A percentile compares a stretch with the other conserved stretches of the same genome.
Evolutionary conservation across 2,329 filamentous ascomycete genomes (phyloP).

Genomic region (Botrytis tulipae): DNA sequence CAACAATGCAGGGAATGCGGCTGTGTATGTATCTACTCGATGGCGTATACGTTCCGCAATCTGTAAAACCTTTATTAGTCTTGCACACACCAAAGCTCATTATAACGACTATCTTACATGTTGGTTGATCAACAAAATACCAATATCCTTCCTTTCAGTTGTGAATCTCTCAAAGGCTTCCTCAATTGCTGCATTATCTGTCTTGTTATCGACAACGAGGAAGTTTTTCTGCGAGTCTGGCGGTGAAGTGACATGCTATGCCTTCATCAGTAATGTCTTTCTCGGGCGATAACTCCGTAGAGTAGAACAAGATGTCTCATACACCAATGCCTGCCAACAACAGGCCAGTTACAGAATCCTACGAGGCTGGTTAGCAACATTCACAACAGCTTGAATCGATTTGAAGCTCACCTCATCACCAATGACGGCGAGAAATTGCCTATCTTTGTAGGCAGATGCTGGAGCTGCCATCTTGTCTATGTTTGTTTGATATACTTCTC

Average conservation of each 20-base stretch:
- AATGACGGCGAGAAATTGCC: constrained; percentile 95
- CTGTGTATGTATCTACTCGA: constrained; percentile 85
- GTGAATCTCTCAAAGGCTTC: constrained; percentile 88
- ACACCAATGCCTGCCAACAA: constrained; percentile 95
- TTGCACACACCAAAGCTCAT: background rate
- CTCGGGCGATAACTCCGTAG: background rate
- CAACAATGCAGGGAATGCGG: constrained; percentile 91
- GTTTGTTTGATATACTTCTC: constrained; percentile 19
- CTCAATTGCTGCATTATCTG: constrained; percentile 84
- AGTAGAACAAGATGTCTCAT: constrained; percentile 40
- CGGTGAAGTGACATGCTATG: constrained; percentile 82
- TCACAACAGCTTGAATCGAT: constrained; percentile 1
- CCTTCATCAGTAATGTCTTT: constrained; percentile 23
- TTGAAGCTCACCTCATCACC: constrained; percentile 74
- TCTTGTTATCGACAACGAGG: constrained; percentile 92
- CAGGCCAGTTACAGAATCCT: constrained; percentile 96
- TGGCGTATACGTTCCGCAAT: constrained; percentile 92
- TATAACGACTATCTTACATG: constrained; percentile 60
- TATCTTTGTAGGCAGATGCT: constrained; percentile 67
- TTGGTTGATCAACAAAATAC: constrained; percentile 95
- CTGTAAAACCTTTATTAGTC: constrained; percentile 47
- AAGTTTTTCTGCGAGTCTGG: constrained; percentile 96
- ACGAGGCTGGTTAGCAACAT: constrained; percentile 27
- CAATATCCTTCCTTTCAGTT: constrained; percentile 89
- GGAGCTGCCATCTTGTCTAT: constrained; percentile 54